phyloP scores from a whole-genome alignment of 305 asterid species.

The Ilex paraguariensis region DNA sequence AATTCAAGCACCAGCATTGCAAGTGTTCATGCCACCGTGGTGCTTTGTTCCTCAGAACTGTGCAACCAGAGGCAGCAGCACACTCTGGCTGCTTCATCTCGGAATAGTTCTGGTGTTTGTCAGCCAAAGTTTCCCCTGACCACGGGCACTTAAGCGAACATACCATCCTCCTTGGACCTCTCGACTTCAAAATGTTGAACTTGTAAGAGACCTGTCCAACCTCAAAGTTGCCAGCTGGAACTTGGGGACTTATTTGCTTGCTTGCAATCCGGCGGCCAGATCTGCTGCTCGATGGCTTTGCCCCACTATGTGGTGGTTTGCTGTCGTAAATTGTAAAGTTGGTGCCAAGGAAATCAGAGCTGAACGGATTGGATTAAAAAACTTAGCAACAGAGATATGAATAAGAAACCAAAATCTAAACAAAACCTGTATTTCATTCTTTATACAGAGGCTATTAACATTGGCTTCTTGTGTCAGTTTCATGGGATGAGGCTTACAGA shows the following conservation, averaged over 20 bases:
- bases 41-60: constrained; percentile 74
- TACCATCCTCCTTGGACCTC: constrained; percentile 94
- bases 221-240: constrained; percentile 79
- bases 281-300: constrained; percentile 70
- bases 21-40: constrained; percentile 94
- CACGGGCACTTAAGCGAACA: constrained; percentile 55
- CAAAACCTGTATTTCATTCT: too few species aligned
- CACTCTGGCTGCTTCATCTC: constrained; percentile 25
- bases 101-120: constrained; percentile 19
- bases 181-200: constrained; percentile 79
- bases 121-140: constrained; percentile 21
- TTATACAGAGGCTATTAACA: too few species aligned
- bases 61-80: constrained; percentile 18
- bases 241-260: constrained; percentile 91
- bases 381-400: not conserved
- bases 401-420: not conserved
- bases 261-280: constrained; percentile 77
- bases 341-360: constrained; percentile 94
- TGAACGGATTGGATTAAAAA: constrained; percentile 22
- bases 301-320: constrained; percentile 77
- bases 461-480: too few species aligned
- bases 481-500: too few species aligned
- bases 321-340: constrained; percentile 83
- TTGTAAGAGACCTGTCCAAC: constrained; percentile 78
- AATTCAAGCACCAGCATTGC: constrained; percentile 98